Base-by-base conservation (phyloP, 2,329 filamentous ascomycete genomes). In the Dryadomyces quercivorus region DNA sequence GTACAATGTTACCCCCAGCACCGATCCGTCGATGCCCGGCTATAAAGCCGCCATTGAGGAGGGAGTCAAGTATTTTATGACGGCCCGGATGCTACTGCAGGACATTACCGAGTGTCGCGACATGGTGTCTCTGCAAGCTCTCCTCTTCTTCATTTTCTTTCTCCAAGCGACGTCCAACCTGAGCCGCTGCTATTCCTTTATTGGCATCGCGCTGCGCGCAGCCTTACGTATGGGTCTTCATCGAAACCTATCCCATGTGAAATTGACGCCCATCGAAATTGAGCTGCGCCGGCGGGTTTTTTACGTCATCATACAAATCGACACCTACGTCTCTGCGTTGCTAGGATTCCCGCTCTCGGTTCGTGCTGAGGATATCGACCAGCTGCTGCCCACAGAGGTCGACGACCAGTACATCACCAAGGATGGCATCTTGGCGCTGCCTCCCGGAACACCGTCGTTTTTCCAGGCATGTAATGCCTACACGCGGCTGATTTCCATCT, bases 91-190 rank as follows among this genome's bases (percentile, higher is more conserved):
- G 46, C 73, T 90, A 55, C 70, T 91, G 50, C 75, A 80, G 55
- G 81, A 84, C 58, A 72, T 84, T 46, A 81, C 80, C 1, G 81
- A 84, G 57, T 90, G 86, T 61, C 81, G 86, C 49, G 86, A 91
- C 63, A 72, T 92, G 46, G 78, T 75, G 20, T 86, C 86, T 1
- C 71, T 92, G 9, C 87, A 93, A 65, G 81, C 85, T 2, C 75
- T 93, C 7, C 70, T 90, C 20, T 90, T 88, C 65, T 86, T 90
- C 77, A 85, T 90, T 50, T 71, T 92, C 2, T 93, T 91, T 63
- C 74, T 92, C 1, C 88, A 93, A 63, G 82, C 85, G 2, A 87
- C 88, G 2, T 86, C 86, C 10, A 88, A 88, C 63, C 71, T 92
- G 34, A 87, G 83, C 63, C 85, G 82, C 10, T 92, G 87, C 64